Conservation (phyloP, 179 eudicot species). For the Patellifolia procumbens region DNA sequence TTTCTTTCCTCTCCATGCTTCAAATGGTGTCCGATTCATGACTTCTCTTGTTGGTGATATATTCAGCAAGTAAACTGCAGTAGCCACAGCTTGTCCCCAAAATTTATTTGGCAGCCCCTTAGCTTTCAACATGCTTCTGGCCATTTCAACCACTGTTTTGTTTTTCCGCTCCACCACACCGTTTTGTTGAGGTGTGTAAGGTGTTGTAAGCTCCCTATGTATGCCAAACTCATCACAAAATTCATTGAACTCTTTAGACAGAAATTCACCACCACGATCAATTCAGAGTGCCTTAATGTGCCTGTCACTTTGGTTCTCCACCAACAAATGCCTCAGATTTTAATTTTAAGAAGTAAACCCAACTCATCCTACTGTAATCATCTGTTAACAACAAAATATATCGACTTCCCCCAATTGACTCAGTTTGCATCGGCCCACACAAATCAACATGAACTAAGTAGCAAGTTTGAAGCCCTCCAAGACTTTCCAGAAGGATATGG, state of each 20-base stretch:
- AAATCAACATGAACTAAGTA: too few species aligned
- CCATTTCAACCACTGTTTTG: neutral
- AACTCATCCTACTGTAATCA: too few species aligned
- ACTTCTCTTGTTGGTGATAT: neutral
- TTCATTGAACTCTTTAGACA: neutral
- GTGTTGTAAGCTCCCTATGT: neutral
- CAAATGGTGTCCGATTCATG: neutral
- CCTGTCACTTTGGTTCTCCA: neutral
- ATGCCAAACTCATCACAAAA: neutral
- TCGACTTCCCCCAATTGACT: too few species aligned
- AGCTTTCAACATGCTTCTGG: neutral
- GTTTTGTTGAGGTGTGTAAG: neutral
- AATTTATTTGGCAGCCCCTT: neutral
- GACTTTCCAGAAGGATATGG: too few species aligned
- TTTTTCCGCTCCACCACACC: neutral
- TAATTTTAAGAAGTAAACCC: neutral
- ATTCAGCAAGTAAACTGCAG: neutral
- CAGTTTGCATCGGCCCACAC: too few species aligned
- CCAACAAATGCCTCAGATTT: neutral
- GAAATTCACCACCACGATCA: neutral
- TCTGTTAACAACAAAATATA: too few species aligned
- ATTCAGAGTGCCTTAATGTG: neutral
- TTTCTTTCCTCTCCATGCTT: neutral
- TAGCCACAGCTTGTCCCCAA: neutral
- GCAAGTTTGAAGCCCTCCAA: too few species aligned